Percentiles rank a stretch among this genome's conserved stretches.
Conservation (phyloP, 345 rosid genomes). For the Salix suchowensis region DNA sequence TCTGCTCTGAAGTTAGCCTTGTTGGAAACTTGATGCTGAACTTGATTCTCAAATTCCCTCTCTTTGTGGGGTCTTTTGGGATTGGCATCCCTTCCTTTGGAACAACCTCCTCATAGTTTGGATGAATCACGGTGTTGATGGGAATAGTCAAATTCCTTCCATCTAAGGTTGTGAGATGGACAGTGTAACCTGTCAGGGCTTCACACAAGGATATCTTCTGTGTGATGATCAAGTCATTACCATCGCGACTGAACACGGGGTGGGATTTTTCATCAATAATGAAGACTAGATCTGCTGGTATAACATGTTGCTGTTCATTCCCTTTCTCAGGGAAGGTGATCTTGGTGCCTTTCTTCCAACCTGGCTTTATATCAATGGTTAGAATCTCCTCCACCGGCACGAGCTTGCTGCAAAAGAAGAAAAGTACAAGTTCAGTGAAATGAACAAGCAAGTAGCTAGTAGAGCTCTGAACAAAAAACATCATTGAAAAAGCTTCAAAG, state of each 20-base stretch:
- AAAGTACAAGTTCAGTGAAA: neutral
- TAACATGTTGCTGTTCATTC: conserved; percentile 3
- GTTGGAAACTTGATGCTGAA: conserved; percentile 4
- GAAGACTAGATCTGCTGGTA: conserved; percentile 14
- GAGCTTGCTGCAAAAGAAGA: conserved; percentile 1
- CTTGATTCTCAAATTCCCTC: conserved; percentile 17
- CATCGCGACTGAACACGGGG: conserved; percentile 7
- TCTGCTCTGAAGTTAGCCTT: conserved; percentile 38
- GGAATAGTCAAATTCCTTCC: conserved; percentile 12
- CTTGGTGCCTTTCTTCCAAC: conserved; percentile 17
- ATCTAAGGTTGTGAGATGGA: conserved; percentile 15
- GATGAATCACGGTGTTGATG: conserved; percentile 11
- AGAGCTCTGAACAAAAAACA: neutral
- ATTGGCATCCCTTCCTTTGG: conserved; percentile 17
- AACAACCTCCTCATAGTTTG: conserved; percentile 12
- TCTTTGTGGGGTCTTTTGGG: conserved; percentile 10
- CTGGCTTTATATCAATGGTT: conserved; percentile 7
- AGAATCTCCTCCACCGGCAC: conserved; percentile 12
- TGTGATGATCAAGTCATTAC: conserved; percentile 1
- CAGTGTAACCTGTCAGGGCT: conserved; percentile 16
- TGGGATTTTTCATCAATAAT: conserved; percentile 12
- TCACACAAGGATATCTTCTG: conserved; percentile 8
- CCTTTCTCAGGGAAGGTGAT: conserved; percentile 20
- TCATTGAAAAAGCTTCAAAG: neutral
- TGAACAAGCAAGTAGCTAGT: neutral